phyloP scores from a whole-genome alignment of 331 rosid genomes.

The Quercus phellos region DNA sequence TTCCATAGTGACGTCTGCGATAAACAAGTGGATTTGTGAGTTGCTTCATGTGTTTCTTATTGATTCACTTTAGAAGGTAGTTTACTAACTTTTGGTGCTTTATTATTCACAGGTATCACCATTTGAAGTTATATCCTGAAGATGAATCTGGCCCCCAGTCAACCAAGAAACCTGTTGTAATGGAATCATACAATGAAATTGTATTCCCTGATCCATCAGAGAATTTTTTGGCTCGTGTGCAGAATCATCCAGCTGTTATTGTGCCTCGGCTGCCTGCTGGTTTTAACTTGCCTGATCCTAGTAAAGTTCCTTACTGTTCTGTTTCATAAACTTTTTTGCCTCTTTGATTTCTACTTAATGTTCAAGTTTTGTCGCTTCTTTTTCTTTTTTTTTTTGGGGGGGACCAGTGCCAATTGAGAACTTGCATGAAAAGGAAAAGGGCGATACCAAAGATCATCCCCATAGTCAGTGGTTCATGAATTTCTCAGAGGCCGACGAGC shows the following conservation, averaged over 20 bases:
- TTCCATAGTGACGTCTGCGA: slow-evolving; percentile 79
- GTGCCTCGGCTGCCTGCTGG: slow-evolving; percentile 82
- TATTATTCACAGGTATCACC: slow-evolving; percentile 63
- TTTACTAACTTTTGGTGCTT: slow-evolving; percentile 21
- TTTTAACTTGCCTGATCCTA: slow-evolving; percentile 64
- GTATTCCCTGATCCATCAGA: slow-evolving; percentile 89
- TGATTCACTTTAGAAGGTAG: slow-evolving; percentile 10
- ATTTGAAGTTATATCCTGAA: slow-evolving; percentile 87
- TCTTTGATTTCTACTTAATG: slow-evolving; percentile 3
- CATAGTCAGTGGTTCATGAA: slow-evolving; percentile 84
- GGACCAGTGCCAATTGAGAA: slow-evolving; percentile 52
- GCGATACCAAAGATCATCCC: slow-evolving; percentile 81
- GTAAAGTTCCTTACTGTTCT: slow-evolving; percentile 32
- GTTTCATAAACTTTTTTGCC: neutral
- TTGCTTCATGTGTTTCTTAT: slow-evolving; percentile 21
- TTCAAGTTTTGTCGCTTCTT: neutral
- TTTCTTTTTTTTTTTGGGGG: neutral
- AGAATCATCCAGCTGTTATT: slow-evolving; percentile 82
- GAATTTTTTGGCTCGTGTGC: slow-evolving; percentile 65
- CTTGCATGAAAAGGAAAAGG: slow-evolving; percentile 46
- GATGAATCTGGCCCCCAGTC: slow-evolving; percentile 96
- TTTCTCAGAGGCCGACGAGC: slow-evolving; percentile 97
- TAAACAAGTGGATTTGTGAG: slow-evolving; percentile 83
- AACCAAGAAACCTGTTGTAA: slow-evolving; percentile 87
- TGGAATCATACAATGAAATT: slow-evolving; percentile 84